Evolutionary conservation across 169 alveolate species (phyloP), one percentile per base, ranked within the genome.

Genomic region (Eimeria praecox): DNA sequence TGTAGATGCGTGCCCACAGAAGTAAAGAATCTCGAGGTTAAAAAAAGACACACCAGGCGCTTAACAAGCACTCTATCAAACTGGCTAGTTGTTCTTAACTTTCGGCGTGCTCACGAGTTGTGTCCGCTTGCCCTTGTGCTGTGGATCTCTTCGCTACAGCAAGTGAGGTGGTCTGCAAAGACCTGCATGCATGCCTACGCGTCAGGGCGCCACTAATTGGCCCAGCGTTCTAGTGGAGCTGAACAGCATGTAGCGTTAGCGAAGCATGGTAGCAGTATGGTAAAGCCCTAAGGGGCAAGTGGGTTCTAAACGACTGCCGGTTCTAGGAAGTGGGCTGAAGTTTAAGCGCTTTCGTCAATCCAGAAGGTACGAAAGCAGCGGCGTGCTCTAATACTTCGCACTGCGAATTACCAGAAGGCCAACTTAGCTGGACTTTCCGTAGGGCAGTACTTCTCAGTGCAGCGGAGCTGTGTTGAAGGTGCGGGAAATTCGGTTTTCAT

Each of bases 341-440:
- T 8, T 66, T 4, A 1, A n/a, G 14, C 24, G 77, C 42, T 16
- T 8, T 66, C 16, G 10, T 30, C 30, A 66, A 66, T 66, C 20
- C 77, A 66, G 77, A 66, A n/a, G 77, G 77, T 66, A 30, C 42
- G 77, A 5, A 66, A 66, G 77, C 77, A 66, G 44, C 22, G 42
- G 14, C 42, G 1, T 66, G 77, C 77, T 30, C 42, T 0, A 66
- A n/a, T 66, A n/a, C 9, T 16, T 38, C 9, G 44, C 16, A 66
- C 44, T 27, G 42, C 77, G 4, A 42, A 27, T 9, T n/a, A 10
- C 42, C 38, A 6, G 44, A 16, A 30, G 22, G 42, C 22, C 40
- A 8, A 14, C 16, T 27, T 59, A 20, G 69, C 24, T 64, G 42
- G 77, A 42, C 77, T n/a, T 22, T 64, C 42, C 42, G 42, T 3